Base-by-base conservation (phyloP, 1,284 basidiomycete genomes). In the Exobasidium cylindrosporum region DNA sequence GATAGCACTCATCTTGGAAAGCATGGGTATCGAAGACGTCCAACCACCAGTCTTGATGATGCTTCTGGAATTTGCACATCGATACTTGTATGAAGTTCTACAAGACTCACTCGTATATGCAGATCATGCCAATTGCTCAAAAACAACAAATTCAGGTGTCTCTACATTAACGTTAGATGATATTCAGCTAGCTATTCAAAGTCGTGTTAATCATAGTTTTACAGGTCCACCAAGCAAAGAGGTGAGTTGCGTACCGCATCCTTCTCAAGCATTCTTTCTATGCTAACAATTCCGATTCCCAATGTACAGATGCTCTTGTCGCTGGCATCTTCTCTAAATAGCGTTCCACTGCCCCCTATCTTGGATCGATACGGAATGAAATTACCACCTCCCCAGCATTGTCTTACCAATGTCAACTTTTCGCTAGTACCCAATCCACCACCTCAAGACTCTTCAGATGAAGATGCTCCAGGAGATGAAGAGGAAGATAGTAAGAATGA, bases 351-450 rank as follows among this genome's bases (percentile, higher is more conserved):
- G 3, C 95, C 95, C 2, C 83, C 91, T 2, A 89, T 97, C 10
- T 90, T 90, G n/a, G 95, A 97, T 82, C 88, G 92, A 1, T 97
- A 96, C 81, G 95, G 94, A 35, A 86, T 97, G 53, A 88, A 93
- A 23, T 83, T 97, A 23, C 95, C 95, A 0, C 88, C 89, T 2
- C 77, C 86, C 11, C 82, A 87, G 28, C 91, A 97, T 45, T 89
- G 92, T 60, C 85, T 98, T 40, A 91, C 92, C 11, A 85, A 90
- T 23, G 87, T 96, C 68, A 91, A 96, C 83, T 98, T 97, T 82
- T 88, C 92, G 73, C 86, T 97, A 70, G 85, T 96, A 0, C 93
- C 95, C 6, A 92, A 92, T 79, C 87, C 88, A 72, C 86, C 90
- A 14, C 87, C 89, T 21, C 21, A 50, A 47, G 47, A 50, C 26